Evolutionary conservation across 441 rosid species (phyloP), one percentile per base, ranked within the genome.

Genomic region (Croton setiger): DNA sequence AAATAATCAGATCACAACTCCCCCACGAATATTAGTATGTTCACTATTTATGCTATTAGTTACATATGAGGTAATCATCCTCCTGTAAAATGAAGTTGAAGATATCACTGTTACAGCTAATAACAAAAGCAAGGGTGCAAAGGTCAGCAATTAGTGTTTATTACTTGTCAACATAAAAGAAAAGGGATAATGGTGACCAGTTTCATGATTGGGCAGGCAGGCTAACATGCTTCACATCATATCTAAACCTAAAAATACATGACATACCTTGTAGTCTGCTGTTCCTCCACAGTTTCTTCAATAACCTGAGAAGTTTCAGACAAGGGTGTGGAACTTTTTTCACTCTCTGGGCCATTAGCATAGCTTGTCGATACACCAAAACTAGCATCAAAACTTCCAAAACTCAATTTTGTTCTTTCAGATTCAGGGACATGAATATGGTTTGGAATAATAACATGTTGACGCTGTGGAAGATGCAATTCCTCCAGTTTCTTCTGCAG

Each of bases 371-470:
- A 72, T 68, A 85, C 72, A 65, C 86, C 90, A 83, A 91, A 91
- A 81, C 79, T 85, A 63, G 92, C 85, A 85, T 89, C 93, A 72
- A 93, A 91, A 77, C 97, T 93, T 83, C 98, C 98, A 81, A 93
- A 93, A 83, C 95, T 93, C 76, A 93, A 70, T 74, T 90, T 93
- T 60, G 83, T 85, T 77, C 95, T 87, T 79, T 89, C 92, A 78
- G 96, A 87, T 77, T 93, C 97, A 59, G 97, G 97, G 71, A 93
- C 96, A 78, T 85, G 93, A 61, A 93, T 93, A 73, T 91, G 96
- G 75, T 84, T 82, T 49, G 98, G 97, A 70, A 93, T 88, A 66
- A 93, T 91, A 82, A 93, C 98, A 81, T 90, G 91, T 71, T 86
- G 93, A 15, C 90, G 88, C 62, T 74, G 91, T 66, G 90, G 89